Evolutionary conservation across 2,329 filamentous ascomycete genomes (phyloP), one percentile per base, ranked within the genome.

Genomic region (Cryoendolithus antarcticus): DNA sequence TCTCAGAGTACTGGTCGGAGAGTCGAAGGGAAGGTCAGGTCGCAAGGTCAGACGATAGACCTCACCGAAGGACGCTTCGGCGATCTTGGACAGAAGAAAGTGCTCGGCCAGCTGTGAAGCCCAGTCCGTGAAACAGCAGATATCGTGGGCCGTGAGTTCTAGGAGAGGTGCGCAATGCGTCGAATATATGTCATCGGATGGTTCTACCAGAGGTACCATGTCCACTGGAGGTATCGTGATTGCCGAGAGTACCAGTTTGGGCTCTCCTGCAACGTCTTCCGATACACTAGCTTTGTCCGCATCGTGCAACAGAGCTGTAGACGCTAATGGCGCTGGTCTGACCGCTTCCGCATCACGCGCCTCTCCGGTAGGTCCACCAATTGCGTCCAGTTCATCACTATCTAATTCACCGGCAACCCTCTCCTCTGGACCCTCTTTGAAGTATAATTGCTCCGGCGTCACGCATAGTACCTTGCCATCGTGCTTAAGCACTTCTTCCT

Each of bases 41-140:
- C 54, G 53, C 2, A 64, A 54, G 6, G 62, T 66, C 43, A 79
- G 59, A 9, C 75, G 72, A 53, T 78, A 80, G 3, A 81, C 76
- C 51, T 80, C 75, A 38, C 74, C 74, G 50, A 77, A 81, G 1
- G 75, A 77, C 2, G 77, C 77, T 54, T 81, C 76, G 6, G 75
- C 75, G 29, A 81, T 70, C 48, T 81, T 81, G 7, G 64, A 62
- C 31, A 80, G 64, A 29, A 64, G 53, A 45, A 71, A 71, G 41
- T 64, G 56, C 4, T 56, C 51, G 9, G 60, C 57, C 8, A 70
- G 53, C 35, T 59, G 52, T 3, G 55, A 46, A 10, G 63, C 57
- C 64, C 65, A 69, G 11, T 55, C 46, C 3, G 53, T 44, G 41
- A 69, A 69, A 5, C 53, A 42, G 1, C 57, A 49, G 44, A 46